Conservation (phyloP, 345 rosid species). For the Acer saccharum region DNA sequence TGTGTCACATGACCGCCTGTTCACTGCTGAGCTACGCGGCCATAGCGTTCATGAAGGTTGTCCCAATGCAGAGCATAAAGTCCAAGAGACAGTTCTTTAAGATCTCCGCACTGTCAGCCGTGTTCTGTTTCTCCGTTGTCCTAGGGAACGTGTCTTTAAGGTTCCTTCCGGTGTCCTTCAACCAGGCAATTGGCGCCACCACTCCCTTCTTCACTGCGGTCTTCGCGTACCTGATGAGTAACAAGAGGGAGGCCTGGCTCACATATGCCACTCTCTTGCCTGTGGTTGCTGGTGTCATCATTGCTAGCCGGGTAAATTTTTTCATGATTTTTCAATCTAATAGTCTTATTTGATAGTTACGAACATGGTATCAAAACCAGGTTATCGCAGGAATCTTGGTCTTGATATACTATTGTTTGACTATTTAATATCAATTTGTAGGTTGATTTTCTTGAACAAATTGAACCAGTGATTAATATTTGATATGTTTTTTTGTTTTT, state of each 20-base stretch:
- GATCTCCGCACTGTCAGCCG: slow-evolving; percentile 52
- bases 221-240: slow-evolving; percentile 57
- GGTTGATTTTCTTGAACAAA: too few species aligned
- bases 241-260: slow-evolving; percentile 65
- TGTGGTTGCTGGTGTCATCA: slow-evolving; percentile 71
- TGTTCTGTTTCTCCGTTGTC: slow-evolving; percentile 72
- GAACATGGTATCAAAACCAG: too few species aligned
- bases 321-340: not conserved
- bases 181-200: slow-evolving; percentile 72
- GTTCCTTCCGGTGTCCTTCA: slow-evolving; percentile 72
- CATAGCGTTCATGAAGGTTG: slow-evolving; percentile 60
- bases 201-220: slow-evolving; percentile 75
- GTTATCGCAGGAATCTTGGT: too few species aligned
- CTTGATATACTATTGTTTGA: too few species aligned
- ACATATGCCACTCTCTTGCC: slow-evolving; percentile 60
- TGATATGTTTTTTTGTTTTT: not conserved
- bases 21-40: slow-evolving; percentile 59
- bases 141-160: slow-evolving; percentile 61
- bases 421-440: too few species aligned
- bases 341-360: not conserved
- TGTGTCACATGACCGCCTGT: slow-evolving; percentile 85
- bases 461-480: too few species aligned
- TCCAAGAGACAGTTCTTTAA: slow-evolving; percentile 58
- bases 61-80: slow-evolving; percentile 67
- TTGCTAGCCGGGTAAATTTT: slow-evolving; percentile 64